A percentile compares a stretch with the other conserved stretches of the same genome.
These are phyloP conservation scores for Clonostachys solani DNA, from an alignment of 2,329 filamentous ascomycete genomes.

Conservation along the genomic window DNA sequence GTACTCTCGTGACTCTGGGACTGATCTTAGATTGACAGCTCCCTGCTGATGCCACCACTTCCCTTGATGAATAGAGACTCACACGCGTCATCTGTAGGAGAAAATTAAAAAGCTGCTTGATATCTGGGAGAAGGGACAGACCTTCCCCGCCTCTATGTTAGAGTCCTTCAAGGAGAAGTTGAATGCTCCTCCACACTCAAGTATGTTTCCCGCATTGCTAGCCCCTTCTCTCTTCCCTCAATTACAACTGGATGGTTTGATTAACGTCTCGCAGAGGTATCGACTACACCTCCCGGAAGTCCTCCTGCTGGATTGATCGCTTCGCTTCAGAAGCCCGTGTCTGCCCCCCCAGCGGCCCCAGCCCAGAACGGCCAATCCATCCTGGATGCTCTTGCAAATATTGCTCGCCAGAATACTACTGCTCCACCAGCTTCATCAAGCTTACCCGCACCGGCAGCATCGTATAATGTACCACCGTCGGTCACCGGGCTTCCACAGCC, in stretches of 20 bases:
- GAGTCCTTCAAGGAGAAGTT: constrained; percentile 78
- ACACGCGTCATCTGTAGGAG: constrained; percentile 53
- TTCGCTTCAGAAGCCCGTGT: constrained; percentile 19
- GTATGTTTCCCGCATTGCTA: constrained; percentile 49
- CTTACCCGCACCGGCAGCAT: constrained; percentile 34
- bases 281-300: constrained; percentile 68
- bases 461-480: constrained; percentile 28
- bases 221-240: constrained; percentile 3
- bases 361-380: constrained; percentile 55
- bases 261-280: constrained; percentile 53
- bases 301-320: constrained; percentile 43
- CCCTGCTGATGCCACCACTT: too few relatives aligned
- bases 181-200: constrained; percentile 47
- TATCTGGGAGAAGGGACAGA: constrained; percentile 96
- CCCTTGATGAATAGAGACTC: too few relatives aligned
- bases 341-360: constrained; percentile 26
- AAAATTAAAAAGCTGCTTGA: constrained; percentile 92
- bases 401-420: constrained; percentile 68
- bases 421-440: constrained; percentile 32
- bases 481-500: constrained; percentile 18
- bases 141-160: constrained; percentile 80
- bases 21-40: too few relatives aligned
- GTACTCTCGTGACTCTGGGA: too few relatives aligned
- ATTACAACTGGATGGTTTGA: constrained; percentile 8
- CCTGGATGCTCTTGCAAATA: constrained; percentile 74